These are phyloP conservation scores for Aureobasidium mangrovei DNA, from an alignment of 2,329 filamentous ascomycete species.

Conservation along the genomic window DNA sequence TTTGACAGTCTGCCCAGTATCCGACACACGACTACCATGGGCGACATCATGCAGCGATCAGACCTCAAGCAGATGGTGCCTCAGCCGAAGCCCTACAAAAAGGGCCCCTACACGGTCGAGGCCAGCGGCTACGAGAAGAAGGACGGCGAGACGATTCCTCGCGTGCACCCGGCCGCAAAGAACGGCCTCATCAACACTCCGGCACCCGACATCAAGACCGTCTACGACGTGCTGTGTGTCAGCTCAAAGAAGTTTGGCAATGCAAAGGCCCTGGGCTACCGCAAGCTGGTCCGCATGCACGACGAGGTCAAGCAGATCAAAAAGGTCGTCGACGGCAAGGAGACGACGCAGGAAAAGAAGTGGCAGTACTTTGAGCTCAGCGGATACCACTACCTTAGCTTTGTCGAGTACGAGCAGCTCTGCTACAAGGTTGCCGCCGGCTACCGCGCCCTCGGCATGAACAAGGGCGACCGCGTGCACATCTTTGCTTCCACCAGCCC, in stretches of 20 bases:
- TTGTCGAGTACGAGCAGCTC: conserved; percentile 66
- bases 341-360: conserved; percentile 76
- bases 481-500: conserved; percentile 76
- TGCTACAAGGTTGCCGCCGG: conserved; percentile 63
- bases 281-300: conserved; percentile 68
- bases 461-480: conserved; percentile 60
- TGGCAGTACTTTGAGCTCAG: conserved; percentile 86
- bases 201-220: conserved; percentile 60
- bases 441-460: conserved; percentile 64
- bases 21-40: conserved; percentile 20
- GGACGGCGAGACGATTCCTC: conserved; percentile 75
- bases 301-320: conserved; percentile 81
- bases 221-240: conserved; percentile 68
- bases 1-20: conserved; percentile 14
- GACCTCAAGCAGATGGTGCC: conserved; percentile 41
- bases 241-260: conserved; percentile 51
- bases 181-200: conserved; percentile 60
- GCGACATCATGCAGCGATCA: conserved; percentile 28
- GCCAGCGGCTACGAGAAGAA: conserved; percentile 58
- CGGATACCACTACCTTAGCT: conserved; percentile 66
- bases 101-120: conserved; percentile 68
- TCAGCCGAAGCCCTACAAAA: conserved; percentile 45
- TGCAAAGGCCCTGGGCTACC: conserved; percentile 51
- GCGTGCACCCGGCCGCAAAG: conserved; percentile 62
- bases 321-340: conserved; percentile 75